These are phyloP conservation scores for Macrophomina pseudophaseolina DNA, from an alignment of 2,329 filamentous ascomycete genomes.

Conservation along the genomic window DNA sequence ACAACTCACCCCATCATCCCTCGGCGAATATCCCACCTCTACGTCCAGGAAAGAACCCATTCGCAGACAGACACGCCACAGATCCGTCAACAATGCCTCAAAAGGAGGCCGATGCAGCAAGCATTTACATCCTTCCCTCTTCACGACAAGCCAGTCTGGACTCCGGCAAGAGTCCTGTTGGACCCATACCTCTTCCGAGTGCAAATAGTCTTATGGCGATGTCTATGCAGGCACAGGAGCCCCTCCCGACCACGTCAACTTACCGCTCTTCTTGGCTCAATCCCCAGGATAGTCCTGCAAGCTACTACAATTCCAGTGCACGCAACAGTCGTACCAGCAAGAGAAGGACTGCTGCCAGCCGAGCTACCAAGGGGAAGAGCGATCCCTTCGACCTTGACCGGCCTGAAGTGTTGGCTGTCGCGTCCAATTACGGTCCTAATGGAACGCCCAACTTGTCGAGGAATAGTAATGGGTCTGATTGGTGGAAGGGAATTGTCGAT, in stretches of 20 bases:
- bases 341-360: conserved; percentile 25
- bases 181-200: conserved; percentile 19
- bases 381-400: conserved; percentile 49
- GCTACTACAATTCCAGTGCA: background rate
- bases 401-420: conserved; percentile 45
- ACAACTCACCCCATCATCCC: conserved; percentile 12
- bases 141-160: conserved; percentile 6
- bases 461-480: conserved; percentile 11
- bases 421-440: background rate
- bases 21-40: conserved; percentile 17
- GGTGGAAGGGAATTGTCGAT: conserved; percentile 17
- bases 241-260: background rate
- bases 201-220: background rate
- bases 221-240: background rate
- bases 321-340: conserved; percentile 9
- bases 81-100: background rate
- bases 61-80: background rate
- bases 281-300: background rate
- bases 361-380: conserved; percentile 41
- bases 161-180: background rate
- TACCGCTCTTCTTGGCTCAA: conserved; percentile 10
- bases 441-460: background rate
- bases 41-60: conserved; percentile 2
- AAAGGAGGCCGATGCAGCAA: conserved; percentile 3
- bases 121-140: conserved; percentile 20